Percentiles rank a stretch among this genome's conserved stretches.
phyloP scores from a whole-genome alignment of 805 yeast species.

The Zygosaccharomyces rouxii region DNA sequence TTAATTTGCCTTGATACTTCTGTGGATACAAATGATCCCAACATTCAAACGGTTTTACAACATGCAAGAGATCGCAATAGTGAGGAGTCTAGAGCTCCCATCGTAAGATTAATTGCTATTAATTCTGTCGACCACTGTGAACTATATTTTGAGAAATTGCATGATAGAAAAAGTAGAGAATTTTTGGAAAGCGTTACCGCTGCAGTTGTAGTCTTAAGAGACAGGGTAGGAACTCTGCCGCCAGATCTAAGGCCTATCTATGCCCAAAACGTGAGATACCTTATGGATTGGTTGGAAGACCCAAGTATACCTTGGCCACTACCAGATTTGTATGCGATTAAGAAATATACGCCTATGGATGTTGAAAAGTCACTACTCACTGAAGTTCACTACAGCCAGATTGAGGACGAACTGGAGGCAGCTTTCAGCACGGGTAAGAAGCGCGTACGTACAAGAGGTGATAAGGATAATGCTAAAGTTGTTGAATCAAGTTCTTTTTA shows the following conservation, averaged over 20 bases:
- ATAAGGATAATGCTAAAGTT: slow-evolving; percentile 7
- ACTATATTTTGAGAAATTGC: slow-evolving; percentile 41
- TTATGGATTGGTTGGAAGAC: slow-evolving; percentile 57
- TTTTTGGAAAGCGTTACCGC: slow-evolving; percentile 69
- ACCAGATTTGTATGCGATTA: slow-evolving; percentile 65
- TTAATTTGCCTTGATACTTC: slow-evolving; percentile 62
- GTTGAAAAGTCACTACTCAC: slow-evolving; percentile 74
- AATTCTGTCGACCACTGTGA: slow-evolving; percentile 83
- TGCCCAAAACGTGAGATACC: slow-evolving; percentile 56
- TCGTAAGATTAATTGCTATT: slow-evolving; percentile 67
- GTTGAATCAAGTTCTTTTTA: slow-evolving; percentile 40
- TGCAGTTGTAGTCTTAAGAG: slow-evolving; percentile 76
- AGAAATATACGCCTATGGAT: slow-evolving; percentile 61
- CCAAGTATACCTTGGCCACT: slow-evolving; percentile 61
- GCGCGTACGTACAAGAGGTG: slow-evolving; percentile 24
- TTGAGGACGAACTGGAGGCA: slow-evolving; percentile 42
- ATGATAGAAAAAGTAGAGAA: slow-evolving; percentile 34
- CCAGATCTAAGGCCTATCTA: slow-evolving; percentile 75
- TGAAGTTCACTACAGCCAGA: slow-evolving; percentile 58
- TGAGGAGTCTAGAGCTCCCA: slow-evolving; percentile 41
- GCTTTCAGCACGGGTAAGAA: slow-evolving; percentile 30
- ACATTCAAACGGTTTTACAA: slow-evolving; percentile 32
- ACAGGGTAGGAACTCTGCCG: slow-evolving; percentile 75
- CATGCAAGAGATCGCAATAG: slow-evolving; percentile 29
- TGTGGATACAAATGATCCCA: slow-evolving; percentile 40